Percentiles rank a stretch among this genome's conserved stretches.
Evolutionary conservation across 2,329 filamentous ascomycete genomes (phyloP).

Genomic region (Didymella arachidicola): DNA sequence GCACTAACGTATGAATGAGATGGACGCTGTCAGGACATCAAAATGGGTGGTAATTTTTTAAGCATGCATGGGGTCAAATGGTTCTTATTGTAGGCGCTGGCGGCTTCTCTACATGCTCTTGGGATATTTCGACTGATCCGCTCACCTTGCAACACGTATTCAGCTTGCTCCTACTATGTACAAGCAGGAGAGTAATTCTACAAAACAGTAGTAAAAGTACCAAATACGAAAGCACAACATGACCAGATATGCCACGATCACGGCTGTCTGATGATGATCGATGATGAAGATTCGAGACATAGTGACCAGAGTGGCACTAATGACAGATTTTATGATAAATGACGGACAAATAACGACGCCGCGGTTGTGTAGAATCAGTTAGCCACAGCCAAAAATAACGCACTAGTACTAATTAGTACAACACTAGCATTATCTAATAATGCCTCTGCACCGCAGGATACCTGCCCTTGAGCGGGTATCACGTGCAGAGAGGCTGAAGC

Average conservation of each 20-base stretch:
- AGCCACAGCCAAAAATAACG: no score
- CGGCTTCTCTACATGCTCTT: background rate
- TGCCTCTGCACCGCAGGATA: no score
- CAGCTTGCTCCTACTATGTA: background rate
- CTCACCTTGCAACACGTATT: background rate
- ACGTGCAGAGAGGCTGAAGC: no score
- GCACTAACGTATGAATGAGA: background rate
- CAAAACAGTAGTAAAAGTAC: slow-evolving; percentile 7
- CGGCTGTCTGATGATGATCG: background rate
- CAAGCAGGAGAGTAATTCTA: slow-evolving; percentile 2
- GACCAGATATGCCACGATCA: background rate
- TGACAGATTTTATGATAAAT: no score
- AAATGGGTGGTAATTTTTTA: background rate
- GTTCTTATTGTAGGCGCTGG: slow-evolving; percentile 1
- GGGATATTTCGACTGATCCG: background rate
- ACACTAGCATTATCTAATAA: no score
- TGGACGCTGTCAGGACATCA: background rate
- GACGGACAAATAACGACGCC: no score
- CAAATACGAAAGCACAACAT: background rate
- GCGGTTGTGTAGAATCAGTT: no score
- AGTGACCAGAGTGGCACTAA: no score
- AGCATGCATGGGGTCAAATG: background rate
- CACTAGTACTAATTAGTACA: no score
- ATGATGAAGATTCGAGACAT: background rate
- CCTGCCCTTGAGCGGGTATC: no score